Conservation (phyloP, 176 grass and related monocot genomes). For the Coix lacrymajobi region DNA sequence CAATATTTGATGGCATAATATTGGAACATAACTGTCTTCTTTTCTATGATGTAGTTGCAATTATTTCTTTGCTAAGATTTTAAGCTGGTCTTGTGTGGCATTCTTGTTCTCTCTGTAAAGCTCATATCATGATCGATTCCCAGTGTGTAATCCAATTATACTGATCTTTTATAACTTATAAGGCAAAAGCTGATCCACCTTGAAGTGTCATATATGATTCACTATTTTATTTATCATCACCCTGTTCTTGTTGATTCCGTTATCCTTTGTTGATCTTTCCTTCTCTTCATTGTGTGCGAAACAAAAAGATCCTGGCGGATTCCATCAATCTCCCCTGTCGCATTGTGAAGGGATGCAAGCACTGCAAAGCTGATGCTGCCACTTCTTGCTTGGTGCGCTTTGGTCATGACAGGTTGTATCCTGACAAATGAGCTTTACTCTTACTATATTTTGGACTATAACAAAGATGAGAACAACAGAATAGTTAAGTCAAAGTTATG, state of each 20-base stretch:
- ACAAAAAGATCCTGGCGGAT: slow-evolving; percentile 57
- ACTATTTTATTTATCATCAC: not conserved
- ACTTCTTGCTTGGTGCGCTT: slow-evolving; percentile 76
- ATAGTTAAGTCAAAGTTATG: not conserved
- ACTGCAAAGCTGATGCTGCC: slow-evolving; percentile 51
- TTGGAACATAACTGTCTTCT: not conserved
- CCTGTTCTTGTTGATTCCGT: not conserved
- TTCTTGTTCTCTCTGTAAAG: not conserved
- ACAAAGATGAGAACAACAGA: not conserved
- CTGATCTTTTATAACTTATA: not conserved
- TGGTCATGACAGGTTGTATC: slow-evolving; percentile 53
- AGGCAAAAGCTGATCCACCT: not conserved
- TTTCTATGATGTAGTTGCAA: not conserved
- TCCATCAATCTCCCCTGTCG: slow-evolving; percentile 71
- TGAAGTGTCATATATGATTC: not conserved
- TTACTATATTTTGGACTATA: not conserved
- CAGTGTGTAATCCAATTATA: not conserved
- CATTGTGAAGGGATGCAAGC: slow-evolving; percentile 69
- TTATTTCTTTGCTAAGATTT: not conserved
- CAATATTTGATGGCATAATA: not conserved
- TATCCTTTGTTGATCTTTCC: not conserved
- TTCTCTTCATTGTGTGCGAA: not conserved
- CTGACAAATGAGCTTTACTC: not conserved
- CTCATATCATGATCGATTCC: not conserved
- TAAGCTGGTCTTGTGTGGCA: not conserved